Base-by-base conservation (phyloP, 495 filamentous ascomycete genomes). In the Aspergillus indologenus region DNA sequence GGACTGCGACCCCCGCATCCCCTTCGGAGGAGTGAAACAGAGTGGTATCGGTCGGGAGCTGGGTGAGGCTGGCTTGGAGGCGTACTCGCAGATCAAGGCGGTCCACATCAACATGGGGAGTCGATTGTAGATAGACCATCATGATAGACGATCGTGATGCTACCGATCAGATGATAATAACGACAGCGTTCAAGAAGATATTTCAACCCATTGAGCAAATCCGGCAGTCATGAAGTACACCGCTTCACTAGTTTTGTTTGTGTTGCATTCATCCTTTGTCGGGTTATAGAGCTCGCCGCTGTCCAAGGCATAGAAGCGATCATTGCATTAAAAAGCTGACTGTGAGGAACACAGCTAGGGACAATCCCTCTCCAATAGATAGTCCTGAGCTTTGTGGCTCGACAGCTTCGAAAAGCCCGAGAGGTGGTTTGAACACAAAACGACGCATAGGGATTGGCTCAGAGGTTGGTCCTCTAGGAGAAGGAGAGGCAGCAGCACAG, bases 11-110 rank as follows among this genome's bases (percentile, higher is more conserved):
- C 85, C 80, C 49, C 70, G 89, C 14, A 80, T 96, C 21, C 91
- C 90, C 17, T 96, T 96, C 71, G 93, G 93, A 22, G 93, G 93
- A 15, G 89, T 97, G 45, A 97, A 97, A 82, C 89, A 95, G 79
- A 91, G 87, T 65, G 93, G 93, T 22, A 93, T 97, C 71, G 93
- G 93, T 1, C 75, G 92, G 19, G 91, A 95, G 75, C 69, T 94
- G 54, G 91, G 91, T 19, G 90, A 94, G 77, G 90, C 88, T 15
- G 91, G 89, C 0, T 68, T 96, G 59, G 86, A 83, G 50, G 85
- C 84, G 14, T 96, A 96, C 72, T 85, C 83, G 45, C 87, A 91
- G 64, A 76, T 82, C 53, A 95, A 95, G 80, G 79, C 86, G 21
- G 83, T 94, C 21, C 89, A 91, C 76, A 87, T 92, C 4, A 94